phyloP scores from a whole-genome alignment of 2,329 filamentous ascomycete genomes.

The Pseudocercospora macadamiae region DNA sequence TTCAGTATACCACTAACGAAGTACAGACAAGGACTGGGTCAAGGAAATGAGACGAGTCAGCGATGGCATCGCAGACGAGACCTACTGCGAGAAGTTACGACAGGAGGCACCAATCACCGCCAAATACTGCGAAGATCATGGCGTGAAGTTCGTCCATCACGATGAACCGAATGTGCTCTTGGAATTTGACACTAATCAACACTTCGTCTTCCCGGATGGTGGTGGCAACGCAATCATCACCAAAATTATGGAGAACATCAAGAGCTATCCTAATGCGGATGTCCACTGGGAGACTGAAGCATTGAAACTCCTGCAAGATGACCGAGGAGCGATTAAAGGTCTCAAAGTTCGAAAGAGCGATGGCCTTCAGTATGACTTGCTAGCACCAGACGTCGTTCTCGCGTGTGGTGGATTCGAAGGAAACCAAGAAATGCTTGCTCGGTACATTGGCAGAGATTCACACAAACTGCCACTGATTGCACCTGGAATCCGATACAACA shows the following conservation, averaged over 20 bases:
- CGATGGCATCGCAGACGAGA: conserved; percentile 44
- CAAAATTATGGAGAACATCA: conserved; percentile 43
- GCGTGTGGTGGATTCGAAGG: conserved; percentile 48
- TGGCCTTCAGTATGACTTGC: conserved; percentile 40
- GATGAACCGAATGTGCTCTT: conserved; percentile 46
- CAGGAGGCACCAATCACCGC: conserved; percentile 43
- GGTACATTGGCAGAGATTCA: conserved; percentile 44
- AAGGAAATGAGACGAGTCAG: conserved; percentile 42
- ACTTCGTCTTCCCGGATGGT: conserved; percentile 46
- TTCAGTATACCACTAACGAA: neutral
- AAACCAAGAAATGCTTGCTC: conserved; percentile 46
- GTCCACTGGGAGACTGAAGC: conserved; percentile 46
- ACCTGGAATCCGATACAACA: conserved; percentile 46
- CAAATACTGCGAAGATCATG: conserved; percentile 42
- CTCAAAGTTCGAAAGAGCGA: conserved; percentile 45
- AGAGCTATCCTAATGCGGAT: conserved; percentile 38
- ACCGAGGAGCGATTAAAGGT: conserved; percentile 41
- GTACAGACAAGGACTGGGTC: conserved; percentile 39
- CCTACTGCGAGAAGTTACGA: conserved; percentile 46
- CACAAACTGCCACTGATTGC: conserved; percentile 47
- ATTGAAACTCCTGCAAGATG: conserved; percentile 39
- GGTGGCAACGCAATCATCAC: conserved; percentile 45
- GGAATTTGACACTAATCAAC: conserved; percentile 46
- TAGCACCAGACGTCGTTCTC: conserved; percentile 42
- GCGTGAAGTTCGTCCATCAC: conserved; percentile 42